Evolutionary conservation across 2,329 filamentous ascomycete genomes (phyloP), one percentile per base, ranked within the genome.

Genomic region (Magnaporthiopsis incrustans): DNA sequence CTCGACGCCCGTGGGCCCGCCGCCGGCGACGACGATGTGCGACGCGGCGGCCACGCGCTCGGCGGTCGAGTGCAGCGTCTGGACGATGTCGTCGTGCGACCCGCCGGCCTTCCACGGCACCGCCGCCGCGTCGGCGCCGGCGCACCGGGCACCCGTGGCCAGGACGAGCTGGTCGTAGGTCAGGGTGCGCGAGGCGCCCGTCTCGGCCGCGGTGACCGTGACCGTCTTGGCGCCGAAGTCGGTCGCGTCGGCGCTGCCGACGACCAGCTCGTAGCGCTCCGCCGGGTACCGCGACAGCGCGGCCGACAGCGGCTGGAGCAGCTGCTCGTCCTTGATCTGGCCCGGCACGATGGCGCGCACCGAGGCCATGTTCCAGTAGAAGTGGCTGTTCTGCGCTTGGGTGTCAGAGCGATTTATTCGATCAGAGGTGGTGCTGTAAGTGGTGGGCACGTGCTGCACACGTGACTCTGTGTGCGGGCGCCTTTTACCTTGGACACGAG

Each of bases 361-460:
- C 1, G 83, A 78, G 32, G 82, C 83, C 6, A 85, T 64, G 72
- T 85, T 85, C 83, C 82, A 85, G 75, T 79, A 86, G 68, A 86
- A 82, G 68, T 86, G 82, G 66, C 76, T 80, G 68, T 79, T 85
- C 80, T 85, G 73, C 38, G 50, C 7, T 53, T 53, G 18, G 15
- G 38, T 44, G 38, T 44, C 15, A 44, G 38, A 12, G 8, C 10
- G 12, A 8, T 35, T 5, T 35, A 10, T 12, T 11, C n/a, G 11
- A 8, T 11, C 33, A 35, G 35, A 38, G 35, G 38, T 44, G 35
- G 1, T 2, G 10, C 11, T 38, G 38, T 44, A 44, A 44, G 38
- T 44, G 15, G 38, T 2, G 6, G 14, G 4, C 38, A 44, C 38
- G 38, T 38, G n/a, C 3, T 44, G 15, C 33, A 11, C 59, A 15